Conservation (phyloP, 352 stramenopile species). For the Globisporangium orthogonon region DNA sequence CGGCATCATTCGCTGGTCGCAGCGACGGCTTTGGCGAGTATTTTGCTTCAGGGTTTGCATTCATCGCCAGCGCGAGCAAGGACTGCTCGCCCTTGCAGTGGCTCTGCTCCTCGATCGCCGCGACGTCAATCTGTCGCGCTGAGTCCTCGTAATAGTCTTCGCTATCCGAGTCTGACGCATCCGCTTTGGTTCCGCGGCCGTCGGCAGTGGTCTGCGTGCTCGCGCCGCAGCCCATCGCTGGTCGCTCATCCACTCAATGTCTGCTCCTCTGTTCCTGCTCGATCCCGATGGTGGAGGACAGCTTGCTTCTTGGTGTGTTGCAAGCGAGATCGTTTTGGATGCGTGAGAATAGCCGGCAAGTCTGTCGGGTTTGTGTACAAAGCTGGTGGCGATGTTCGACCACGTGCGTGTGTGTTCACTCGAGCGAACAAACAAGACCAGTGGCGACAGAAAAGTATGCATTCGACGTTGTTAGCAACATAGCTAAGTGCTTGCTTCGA, state of each 20-base stretch:
- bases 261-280: not conserved
- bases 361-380: too few relatives aligned
- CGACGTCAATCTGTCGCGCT: not conserved
- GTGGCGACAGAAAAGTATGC: too few relatives aligned
- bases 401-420: too few relatives aligned
- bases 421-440: too few relatives aligned
- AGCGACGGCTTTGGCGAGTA: not conserved
- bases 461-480: too few relatives aligned
- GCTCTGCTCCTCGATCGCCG: slow-evolving; percentile 12
- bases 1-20: not conserved
- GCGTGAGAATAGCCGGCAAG: too few relatives aligned
- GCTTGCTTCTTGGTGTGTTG: too few relatives aligned
- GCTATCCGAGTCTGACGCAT: not conserved
- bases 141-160: not conserved
- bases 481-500: too few relatives aligned
- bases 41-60: not conserved
- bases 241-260: slow-evolving; percentile 19
- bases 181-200: not conserved
- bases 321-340: too few relatives aligned
- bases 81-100: slow-evolving; percentile 12
- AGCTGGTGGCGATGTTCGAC: too few relatives aligned
- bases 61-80: slow-evolving; percentile 11
- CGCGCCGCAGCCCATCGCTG: slow-evolving; percentile 11
- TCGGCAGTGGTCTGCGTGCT: slow-evolving; percentile 1
- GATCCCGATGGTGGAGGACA: not conserved